Percentiles rank a stretch among this genome's conserved stretches.
These are phyloP conservation scores for Cladosporium sp. DNA, from an alignment of 2,329 filamentous ascomycete species.

Conservation along the genomic window DNA sequence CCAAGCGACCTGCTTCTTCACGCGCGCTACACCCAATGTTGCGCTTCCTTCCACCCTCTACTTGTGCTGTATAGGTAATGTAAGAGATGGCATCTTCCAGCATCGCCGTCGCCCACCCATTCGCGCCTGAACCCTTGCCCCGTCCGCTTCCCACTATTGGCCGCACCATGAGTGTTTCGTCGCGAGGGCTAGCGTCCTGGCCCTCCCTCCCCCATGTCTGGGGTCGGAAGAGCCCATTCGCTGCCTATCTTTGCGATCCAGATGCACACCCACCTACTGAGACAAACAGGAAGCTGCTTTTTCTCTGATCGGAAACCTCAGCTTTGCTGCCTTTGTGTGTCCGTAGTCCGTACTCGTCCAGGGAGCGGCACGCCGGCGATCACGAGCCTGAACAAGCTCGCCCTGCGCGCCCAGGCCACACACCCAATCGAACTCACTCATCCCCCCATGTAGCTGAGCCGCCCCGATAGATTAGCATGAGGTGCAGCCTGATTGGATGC, in stretches of 20 bases:
- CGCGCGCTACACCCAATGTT: neutral
- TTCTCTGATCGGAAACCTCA: neutral
- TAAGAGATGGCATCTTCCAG: neutral
- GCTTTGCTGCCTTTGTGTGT: conserved; percentile 3
- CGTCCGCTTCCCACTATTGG: conserved; percentile 6
- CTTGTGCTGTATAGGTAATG: neutral
- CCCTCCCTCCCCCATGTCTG: conserved; percentile 10
- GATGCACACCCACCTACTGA: neutral
- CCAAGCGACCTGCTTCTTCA: conserved; percentile 9
- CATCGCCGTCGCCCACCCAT: neutral
- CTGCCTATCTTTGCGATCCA: neutral
- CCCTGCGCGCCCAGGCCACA: conserved; percentile 2
- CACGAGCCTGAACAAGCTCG: conserved; percentile 3
- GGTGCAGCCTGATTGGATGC: neutral
- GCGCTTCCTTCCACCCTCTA: neutral
- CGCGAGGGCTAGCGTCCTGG: conserved; percentile 6
- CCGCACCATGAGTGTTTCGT: conserved; percentile 8
- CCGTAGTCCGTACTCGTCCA: neutral
- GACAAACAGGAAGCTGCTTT: neutral
- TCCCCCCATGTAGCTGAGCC: conserved; percentile 1
- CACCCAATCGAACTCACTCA: no score
- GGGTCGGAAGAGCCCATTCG: neutral
- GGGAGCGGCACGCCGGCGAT: conserved; percentile 6
- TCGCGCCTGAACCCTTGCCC: conserved; percentile 1
- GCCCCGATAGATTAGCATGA: neutral